Conservation (phyloP, 768 basidiomycete genomes). For the Coprinopsis cinerea region DNA sequence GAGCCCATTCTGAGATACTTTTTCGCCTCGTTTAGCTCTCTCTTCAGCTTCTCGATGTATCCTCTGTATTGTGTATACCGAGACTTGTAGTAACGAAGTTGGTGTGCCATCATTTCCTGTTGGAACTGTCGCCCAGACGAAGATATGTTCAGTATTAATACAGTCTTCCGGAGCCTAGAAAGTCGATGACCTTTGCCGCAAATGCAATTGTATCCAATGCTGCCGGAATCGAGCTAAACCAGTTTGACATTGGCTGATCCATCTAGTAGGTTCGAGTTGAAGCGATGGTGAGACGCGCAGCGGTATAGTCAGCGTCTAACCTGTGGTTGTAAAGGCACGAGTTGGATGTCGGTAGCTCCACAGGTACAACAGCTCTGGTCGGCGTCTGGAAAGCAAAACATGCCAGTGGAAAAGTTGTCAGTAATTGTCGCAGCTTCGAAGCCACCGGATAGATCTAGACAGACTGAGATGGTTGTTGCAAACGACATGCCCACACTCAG, state of each 20-base stretch:
- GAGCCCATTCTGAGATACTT: no score
- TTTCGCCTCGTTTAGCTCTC: slow-evolving; percentile 47
- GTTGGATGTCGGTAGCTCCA: slow-evolving; percentile 53
- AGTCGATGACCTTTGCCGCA: slow-evolving; percentile 72
- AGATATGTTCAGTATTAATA: no score
- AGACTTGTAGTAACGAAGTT: slow-evolving; percentile 57
- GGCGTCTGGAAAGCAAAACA: slow-evolving; percentile 36
- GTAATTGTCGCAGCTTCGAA: neutral
- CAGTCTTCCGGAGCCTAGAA: no score
- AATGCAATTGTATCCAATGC: slow-evolving; percentile 60
- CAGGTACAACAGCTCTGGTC: slow-evolving; percentile 76
- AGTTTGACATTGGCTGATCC: slow-evolving; percentile 75
- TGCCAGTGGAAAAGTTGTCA: neutral
- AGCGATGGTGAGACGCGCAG: neutral
- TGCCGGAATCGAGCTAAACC: slow-evolving; percentile 65
- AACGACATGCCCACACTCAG: slow-evolving; percentile 81
- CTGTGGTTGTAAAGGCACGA: slow-evolving; percentile 69
- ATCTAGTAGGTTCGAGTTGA: slow-evolving; percentile 37
- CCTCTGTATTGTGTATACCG: slow-evolving; percentile 52
- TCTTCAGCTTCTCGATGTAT: slow-evolving; percentile 47
- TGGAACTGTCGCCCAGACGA: no score
- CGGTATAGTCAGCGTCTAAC: slow-evolving; percentile 32
- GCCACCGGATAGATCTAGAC: slow-evolving; percentile 12
- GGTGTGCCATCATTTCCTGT: slow-evolving; percentile 64
- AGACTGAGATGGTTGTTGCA: slow-evolving; percentile 84